Evolutionary conservation across 257 asterid genomes (phyloP), one percentile per base, ranked within the genome.

Genomic region (Datura wrightii): DNA sequence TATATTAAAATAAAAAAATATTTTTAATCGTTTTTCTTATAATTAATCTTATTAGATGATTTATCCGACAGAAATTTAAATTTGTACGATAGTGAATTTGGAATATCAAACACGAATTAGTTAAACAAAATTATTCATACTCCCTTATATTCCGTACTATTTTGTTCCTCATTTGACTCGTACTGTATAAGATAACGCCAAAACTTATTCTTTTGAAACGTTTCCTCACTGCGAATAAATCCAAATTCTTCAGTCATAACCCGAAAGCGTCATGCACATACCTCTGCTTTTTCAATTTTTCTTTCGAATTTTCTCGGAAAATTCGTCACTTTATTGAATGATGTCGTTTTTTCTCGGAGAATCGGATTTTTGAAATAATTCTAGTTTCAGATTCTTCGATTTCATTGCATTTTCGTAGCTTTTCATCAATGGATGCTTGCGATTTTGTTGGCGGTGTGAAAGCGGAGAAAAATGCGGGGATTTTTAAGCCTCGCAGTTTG

Each of bases 401-500:
- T 69, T 11, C 8, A 9, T 69, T 14, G 9, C 4, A 69, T 15
- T 37, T 39, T 67, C 3, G 18, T 66, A 0, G 2, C 16, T 14
- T 16, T 36, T 67, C 4, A 8, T 41, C 37, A 11, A 71, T 71
- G 78, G 78, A 39, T 16, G 52, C 2, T 69, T 16, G 52, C 2
- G 78, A 69, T 39, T 69, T 15, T 39, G 52, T 39, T 69, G 52
- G 52, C 31, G 52, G 1, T 39, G 52, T 69, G 78, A 69, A 69
- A 69, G 3, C 10, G 78, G 78, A 69, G 59, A 19, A 74, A 19
- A 19, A 74, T 46, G 59, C 80, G 5, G 59, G 37, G 19, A 55
- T 80, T 37, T 18, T 80, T n/a, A 59, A 80, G n/a, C 55, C 59
- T 42, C 0, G 55, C 42, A 58, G 41, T 84, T 76, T 94, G 82